These are phyloP conservation scores for Phaeosphaeria sp. DNA, from an alignment of 2,329 filamentous ascomycete genomes.

Conservation along the genomic window DNA sequence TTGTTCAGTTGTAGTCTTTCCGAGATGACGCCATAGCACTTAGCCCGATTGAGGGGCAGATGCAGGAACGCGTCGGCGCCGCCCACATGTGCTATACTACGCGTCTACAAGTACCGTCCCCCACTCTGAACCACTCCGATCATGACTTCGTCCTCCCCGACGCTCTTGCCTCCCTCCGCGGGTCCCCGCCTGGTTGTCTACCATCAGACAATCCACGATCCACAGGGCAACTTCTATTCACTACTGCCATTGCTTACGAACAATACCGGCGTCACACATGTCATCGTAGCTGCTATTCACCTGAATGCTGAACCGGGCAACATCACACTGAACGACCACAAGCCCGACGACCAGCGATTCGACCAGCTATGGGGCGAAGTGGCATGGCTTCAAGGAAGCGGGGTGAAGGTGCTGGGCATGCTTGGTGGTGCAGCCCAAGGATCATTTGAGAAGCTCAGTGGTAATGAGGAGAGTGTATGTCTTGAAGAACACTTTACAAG, in stretches of 20 bases:
- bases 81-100: neutral
- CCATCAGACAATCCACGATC: conserved; percentile 69
- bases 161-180: conserved; percentile 43
- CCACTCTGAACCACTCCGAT: neutral
- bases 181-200: conserved; percentile 62
- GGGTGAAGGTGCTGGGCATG: conserved; percentile 85
- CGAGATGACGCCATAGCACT: neutral
- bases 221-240: conserved; percentile 63
- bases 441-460: conserved; percentile 63
- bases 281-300: conserved; percentile 87
- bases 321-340: conserved; percentile 82
- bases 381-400: conserved; percentile 71
- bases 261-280: conserved; percentile 73
- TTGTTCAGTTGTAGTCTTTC: neutral
- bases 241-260: conserved; percentile 67
- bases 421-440: conserved; percentile 84
- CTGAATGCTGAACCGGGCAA: conserved; percentile 72
- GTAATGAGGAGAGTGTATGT: conserved; percentile 41
- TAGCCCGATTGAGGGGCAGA: conserved; percentile 29
- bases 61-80: conserved; percentile 6
- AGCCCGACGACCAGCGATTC: conserved; percentile 71
- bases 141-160: conserved; percentile 39
- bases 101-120: neutral
- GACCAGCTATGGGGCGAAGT: conserved; percentile 81
- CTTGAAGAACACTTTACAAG: neutral